Conservation (phyloP, 371 early-diverging fungal species). For the Funneliformis caledonium region DNA sequence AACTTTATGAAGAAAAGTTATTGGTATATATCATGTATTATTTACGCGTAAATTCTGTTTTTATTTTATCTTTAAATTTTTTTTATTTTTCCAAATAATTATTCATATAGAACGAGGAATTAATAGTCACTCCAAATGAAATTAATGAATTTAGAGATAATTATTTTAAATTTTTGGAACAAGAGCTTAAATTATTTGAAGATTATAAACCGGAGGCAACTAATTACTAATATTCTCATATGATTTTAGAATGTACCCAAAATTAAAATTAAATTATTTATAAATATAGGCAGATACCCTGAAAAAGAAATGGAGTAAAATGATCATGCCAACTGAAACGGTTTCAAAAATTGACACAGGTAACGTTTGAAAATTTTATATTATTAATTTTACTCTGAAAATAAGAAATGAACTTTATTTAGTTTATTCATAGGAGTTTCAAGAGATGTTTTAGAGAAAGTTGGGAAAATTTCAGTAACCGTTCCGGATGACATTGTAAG, state of each 20-base stretch:
- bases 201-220: slow-evolving; percentile 56
- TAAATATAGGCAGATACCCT: slow-evolving; percentile 57
- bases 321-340: slow-evolving; percentile 60
- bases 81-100: neutral
- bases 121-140: slow-evolving; percentile 49
- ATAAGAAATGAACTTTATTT: neutral
- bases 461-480: slow-evolving; percentile 77
- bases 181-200: slow-evolving; percentile 62
- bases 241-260: neutral
- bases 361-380: neutral
- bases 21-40: slow-evolving; percentile 41
- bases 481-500: slow-evolving; percentile 64
- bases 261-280: neutral
- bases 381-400: neutral
- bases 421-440: slow-evolving; percentile 63
- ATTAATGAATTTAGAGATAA: slow-evolving; percentile 58
- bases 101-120: slow-evolving; percentile 40
- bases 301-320: slow-evolving; percentile 71
- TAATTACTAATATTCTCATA: slow-evolving; percentile 3
- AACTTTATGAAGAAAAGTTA: slow-evolving; percentile 76
- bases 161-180: slow-evolving; percentile 64
- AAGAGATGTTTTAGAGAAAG: slow-evolving; percentile 58
- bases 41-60: neutral
- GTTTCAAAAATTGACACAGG: slow-evolving; percentile 60
- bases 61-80: neutral